Percentiles rank a stretch among this genome's conserved stretches.
Conservation (phyloP, 208 protist species). For the Wallacemonas sp. region DNA sequence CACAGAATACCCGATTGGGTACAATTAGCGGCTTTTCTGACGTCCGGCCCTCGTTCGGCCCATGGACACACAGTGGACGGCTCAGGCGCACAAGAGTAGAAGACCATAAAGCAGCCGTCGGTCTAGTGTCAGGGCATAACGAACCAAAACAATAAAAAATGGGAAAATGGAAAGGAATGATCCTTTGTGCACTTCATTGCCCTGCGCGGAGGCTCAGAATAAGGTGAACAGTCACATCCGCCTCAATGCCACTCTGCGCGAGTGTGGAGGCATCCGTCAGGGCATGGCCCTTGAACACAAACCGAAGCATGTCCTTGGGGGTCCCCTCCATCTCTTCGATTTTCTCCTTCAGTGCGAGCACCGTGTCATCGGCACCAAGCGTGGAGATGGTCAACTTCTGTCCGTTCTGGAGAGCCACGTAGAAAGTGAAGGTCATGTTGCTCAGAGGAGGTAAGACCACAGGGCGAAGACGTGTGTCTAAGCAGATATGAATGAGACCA, state of each 20-base stretch:
- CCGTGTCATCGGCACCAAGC: slow-evolving; percentile 74
- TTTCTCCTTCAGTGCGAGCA: slow-evolving; percentile 73
- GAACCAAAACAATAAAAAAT: neutral
- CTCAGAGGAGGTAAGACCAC: too few relatives aligned
- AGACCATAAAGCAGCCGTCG: too few relatives aligned
- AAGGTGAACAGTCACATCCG: slow-evolving; percentile 73
- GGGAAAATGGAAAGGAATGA: neutral
- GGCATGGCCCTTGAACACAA: slow-evolving; percentile 75
- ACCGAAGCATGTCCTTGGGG: slow-evolving; percentile 73
- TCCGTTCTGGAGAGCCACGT: slow-evolving; percentile 72
- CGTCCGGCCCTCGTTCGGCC: too few relatives aligned
- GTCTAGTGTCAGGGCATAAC: too few relatives aligned
- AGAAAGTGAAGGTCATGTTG: slow-evolving; percentile 51
- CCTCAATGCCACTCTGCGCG: slow-evolving; percentile 52
- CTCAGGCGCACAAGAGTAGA: too few relatives aligned
- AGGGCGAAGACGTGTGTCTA: neutral
- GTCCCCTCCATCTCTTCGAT: slow-evolving; percentile 82
- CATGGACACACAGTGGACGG: too few relatives aligned
- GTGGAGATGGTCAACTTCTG: slow-evolving; percentile 65
- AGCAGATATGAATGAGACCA: neutral
- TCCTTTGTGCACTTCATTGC: slow-evolving; percentile 7
- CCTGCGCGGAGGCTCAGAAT: slow-evolving; percentile 75
- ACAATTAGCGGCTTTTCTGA: too few relatives aligned
- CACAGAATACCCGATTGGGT: too few relatives aligned
- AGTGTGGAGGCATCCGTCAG: slow-evolving; percentile 69